Evolutionary conservation across 2,329 filamentous ascomycete genomes (phyloP).

Genomic region (Ascochyta fabae): DNA sequence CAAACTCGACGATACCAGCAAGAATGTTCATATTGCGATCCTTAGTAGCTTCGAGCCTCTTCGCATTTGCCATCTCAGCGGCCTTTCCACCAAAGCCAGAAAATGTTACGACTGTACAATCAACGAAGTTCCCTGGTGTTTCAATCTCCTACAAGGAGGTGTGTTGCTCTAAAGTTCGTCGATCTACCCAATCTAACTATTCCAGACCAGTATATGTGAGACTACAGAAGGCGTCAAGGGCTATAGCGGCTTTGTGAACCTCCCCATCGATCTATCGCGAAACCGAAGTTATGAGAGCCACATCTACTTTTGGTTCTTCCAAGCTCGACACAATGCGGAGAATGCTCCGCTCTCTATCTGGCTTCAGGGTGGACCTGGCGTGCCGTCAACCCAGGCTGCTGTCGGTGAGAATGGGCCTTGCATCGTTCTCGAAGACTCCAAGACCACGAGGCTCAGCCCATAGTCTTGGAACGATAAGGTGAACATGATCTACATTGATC

Average conservation of each 20-base stretch:
- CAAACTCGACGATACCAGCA: neutral
- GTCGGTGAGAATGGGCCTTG: constrained; percentile 23
- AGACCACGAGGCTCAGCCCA: constrained; percentile 23
- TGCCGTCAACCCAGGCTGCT: constrained; percentile 27
- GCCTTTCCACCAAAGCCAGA: neutral
- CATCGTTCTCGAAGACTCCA: constrained; percentile 21
- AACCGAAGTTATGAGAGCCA: constrained; percentile 20
- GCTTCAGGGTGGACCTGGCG: constrained; percentile 22
- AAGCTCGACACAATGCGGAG: constrained; percentile 22
- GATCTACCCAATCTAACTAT: neutral
- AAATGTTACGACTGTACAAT: constrained; percentile 2
- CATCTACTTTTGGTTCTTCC: constrained; percentile 31
- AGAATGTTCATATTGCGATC: neutral
- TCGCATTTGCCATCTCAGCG: neutral
- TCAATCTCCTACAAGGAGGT: constrained; percentile 25
- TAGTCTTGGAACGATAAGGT: constrained; percentile 40
- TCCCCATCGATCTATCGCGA: constrained; percentile 44
- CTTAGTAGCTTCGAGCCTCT: neutral
- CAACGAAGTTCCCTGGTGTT: constrained; percentile 15
- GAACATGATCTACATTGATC: constrained; percentile 68
- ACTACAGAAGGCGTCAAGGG: constrained; percentile 58
- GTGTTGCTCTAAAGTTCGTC: neutral
- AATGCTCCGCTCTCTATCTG: constrained; percentile 23
- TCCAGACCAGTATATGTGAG: constrained; percentile 55
- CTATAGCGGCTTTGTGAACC: constrained; percentile 64